A percentile compares a stretch with the other conserved stretches of the same genome.
Evolutionary conservation across 108 stramenopile genomes (phyloP).

Genomic region (Cyclotella distinguenda): DNA sequence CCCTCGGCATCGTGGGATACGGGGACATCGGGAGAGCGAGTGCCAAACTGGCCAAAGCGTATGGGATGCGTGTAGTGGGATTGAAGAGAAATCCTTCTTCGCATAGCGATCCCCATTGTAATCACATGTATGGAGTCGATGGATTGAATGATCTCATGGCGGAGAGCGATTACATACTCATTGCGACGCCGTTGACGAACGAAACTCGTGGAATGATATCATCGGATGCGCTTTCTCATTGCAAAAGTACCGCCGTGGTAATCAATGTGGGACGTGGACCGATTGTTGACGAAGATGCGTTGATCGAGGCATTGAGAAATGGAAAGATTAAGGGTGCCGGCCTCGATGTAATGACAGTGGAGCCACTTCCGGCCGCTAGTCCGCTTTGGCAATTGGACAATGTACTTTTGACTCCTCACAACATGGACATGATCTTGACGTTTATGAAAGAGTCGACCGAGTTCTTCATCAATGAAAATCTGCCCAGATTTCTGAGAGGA

Average conservation of each 20-base stretch:
- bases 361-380: conserved; percentile 78
- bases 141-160: conserved; percentile 52
- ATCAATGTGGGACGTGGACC: conserved; percentile 92
- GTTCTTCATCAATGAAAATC: conserved; percentile 59
- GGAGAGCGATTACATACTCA: conserved; percentile 76
- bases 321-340: conserved; percentile 79
- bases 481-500: conserved; percentile 52
- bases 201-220: conserved; percentile 68
- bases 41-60: conserved; percentile 77
- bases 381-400: conserved; percentile 82
- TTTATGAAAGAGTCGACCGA: conserved; percentile 64
- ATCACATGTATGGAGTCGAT: conserved; percentile 58
- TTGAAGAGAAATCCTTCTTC: conserved; percentile 58
- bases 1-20: conserved; percentile 87
- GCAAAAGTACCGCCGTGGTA: conserved; percentile 75
- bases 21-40: conserved; percentile 87
- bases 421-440: conserved; percentile 68
- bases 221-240: conserved; percentile 53
- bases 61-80: conserved; percentile 84
- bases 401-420: conserved; percentile 84
- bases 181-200: conserved; percentile 78
- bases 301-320: conserved; percentile 65
- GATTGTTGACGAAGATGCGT: conserved; percentile 80
- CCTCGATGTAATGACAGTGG: conserved; percentile 82
- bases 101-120: conserved; percentile 57